Evolutionary conservation across 768 basidiomycete genomes (phyloP).

Genomic region (Termitomyces eurrhizus): DNA sequence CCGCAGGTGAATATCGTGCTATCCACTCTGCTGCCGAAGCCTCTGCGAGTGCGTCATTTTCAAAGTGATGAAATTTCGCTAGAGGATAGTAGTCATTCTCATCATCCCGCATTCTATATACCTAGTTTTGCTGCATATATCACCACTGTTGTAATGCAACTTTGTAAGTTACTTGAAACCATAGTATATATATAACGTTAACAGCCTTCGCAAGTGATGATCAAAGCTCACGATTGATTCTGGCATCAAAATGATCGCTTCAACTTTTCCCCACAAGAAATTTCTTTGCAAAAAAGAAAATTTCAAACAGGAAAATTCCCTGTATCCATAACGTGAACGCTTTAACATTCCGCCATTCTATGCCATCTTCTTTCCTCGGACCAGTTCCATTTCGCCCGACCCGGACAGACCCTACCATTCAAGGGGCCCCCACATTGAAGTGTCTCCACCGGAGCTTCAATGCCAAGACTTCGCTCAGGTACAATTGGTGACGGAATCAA

Average conservation of each 20-base stretch:
- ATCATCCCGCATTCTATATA: background rate
- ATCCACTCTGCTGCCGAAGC: constrained; percentile 7
- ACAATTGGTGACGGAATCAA: background rate
- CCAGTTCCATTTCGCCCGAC: background rate
- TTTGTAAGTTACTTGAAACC: background rate
- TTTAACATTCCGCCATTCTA: background rate
- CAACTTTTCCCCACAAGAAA: background rate
- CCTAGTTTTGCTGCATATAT: background rate
- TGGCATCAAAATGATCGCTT: background rate
- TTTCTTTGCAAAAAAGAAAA: background rate
- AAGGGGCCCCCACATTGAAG: too few relatives aligned
- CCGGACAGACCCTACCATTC: too few relatives aligned
- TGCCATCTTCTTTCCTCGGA: background rate
- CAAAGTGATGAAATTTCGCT: constrained; percentile 13
- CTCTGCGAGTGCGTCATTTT: constrained; percentile 10
- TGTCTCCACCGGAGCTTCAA: background rate
- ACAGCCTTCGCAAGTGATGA: background rate
- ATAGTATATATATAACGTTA: background rate
- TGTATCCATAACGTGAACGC: background rate
- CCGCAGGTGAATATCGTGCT: constrained; percentile 2
- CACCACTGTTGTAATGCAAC: background rate
- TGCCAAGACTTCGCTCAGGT: background rate
- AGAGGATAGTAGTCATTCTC: background rate
- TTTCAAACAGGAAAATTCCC: background rate
- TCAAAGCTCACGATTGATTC: background rate